Conservation (phyloP, 2,329 filamentous ascomycete genomes). For the Penicillium sp. region DNA sequence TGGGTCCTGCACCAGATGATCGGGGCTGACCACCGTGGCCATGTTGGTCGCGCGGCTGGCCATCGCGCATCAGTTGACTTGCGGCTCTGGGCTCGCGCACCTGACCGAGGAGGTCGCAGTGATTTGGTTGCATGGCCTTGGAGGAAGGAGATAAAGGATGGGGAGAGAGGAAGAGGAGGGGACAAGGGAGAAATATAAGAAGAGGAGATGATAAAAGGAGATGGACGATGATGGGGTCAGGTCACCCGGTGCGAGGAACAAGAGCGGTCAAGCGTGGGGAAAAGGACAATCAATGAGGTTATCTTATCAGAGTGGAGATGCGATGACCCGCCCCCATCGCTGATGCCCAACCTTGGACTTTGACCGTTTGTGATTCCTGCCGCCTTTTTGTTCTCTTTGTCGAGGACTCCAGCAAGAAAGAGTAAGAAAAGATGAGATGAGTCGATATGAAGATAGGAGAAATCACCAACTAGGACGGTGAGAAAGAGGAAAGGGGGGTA, state of each 20-base stretch:
- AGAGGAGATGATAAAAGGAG: slow-evolving; percentile 10
- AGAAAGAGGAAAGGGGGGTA: neutral
- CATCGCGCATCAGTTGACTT: slow-evolving; percentile 45
- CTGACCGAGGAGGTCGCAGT: slow-evolving; percentile 47
- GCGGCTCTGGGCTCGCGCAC: slow-evolving; percentile 41
- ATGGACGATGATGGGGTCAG: slow-evolving; percentile 24
- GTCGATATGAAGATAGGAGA: neutral
- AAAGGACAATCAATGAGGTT: slow-evolving; percentile 21
- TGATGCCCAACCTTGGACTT: slow-evolving; percentile 28
- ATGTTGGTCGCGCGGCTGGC: slow-evolving; percentile 39
- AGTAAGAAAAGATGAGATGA: neutral
- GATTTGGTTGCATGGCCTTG: slow-evolving; percentile 47
- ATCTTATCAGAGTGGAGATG: slow-evolving; percentile 36
- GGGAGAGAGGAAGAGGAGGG: slow-evolving; percentile 4
- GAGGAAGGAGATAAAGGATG: slow-evolving; percentile 4
- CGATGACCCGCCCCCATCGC: slow-evolving; percentile 24
- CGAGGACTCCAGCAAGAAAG: neutral
- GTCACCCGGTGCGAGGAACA: slow-evolving; percentile 28
- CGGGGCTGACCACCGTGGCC: slow-evolving; percentile 42
- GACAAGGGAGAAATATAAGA: slow-evolving; percentile 11
- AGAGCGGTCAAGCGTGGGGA: slow-evolving; percentile 37
- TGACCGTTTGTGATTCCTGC: neutral
- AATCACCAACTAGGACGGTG: neutral
- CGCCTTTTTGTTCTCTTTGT: neutral
- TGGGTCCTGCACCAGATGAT: slow-evolving; percentile 42